Conservation (phyloP, 202 grass and related monocot genomes). For the Digitaria exilis region DNA sequence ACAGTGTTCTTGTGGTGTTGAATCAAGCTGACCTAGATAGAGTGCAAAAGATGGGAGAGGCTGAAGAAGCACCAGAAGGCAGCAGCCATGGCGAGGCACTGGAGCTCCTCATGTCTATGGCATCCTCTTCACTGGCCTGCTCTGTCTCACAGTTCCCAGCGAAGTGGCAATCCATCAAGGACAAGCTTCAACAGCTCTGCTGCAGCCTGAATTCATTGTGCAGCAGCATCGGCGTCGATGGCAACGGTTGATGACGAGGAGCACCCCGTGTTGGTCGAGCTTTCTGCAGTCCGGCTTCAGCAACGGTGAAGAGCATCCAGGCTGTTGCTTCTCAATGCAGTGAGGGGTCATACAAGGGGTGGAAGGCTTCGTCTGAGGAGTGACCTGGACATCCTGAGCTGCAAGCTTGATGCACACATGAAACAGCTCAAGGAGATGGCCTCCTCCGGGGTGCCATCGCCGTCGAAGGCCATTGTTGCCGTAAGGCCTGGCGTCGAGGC, state of each 20-base stretch:
- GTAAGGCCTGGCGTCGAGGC: constrained; percentile 56
- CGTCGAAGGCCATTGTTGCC: constrained; percentile 64
- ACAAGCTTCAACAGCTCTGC: constrained; percentile 66
- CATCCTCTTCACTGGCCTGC: constrained; percentile 51
- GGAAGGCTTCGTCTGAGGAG: constrained; percentile 83
- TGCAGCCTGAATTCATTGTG: constrained; percentile 38
- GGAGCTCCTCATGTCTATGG: constrained; percentile 51
- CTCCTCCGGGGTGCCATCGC: constrained; percentile 25
- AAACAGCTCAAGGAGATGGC: constrained; percentile 53
- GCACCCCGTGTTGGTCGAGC: constrained; percentile 32
- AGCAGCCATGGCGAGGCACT: constrained; percentile 40
- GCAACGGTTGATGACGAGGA: background rate
- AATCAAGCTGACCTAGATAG: background rate
- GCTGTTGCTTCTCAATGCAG: constrained; percentile 45
- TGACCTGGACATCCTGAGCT: constrained; percentile 61
- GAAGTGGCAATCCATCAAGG: constrained; percentile 86
- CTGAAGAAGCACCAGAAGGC: constrained; percentile 25
- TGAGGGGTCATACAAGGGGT: constrained; percentile 58
- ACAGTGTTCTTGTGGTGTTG: background rate
- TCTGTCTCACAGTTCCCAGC: constrained; percentile 57
- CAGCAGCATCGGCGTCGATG: background rate
- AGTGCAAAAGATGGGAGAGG: constrained; percentile 62
- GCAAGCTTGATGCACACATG: constrained; percentile 67
- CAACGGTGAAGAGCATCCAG: constrained; percentile 54
- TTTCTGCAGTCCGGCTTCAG: constrained; percentile 42